Evolutionary conservation across 2,329 filamentous ascomycete species (phyloP), one percentile per base, ranked within the genome.

Genomic region (Neospermospora avenae): DNA sequence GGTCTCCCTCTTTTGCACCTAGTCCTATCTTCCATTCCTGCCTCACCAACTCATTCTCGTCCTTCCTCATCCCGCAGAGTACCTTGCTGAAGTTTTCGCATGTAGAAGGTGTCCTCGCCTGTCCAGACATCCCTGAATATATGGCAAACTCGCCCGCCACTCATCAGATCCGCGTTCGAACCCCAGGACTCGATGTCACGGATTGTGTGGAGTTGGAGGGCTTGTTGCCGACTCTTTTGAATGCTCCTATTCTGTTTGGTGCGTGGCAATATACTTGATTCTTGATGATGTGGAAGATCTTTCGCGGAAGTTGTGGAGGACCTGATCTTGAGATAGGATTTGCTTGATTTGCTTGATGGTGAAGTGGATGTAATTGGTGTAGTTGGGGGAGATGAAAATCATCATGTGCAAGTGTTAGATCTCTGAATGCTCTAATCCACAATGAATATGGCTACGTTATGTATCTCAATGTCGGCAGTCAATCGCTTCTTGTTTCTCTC

Each of bases 261-360:
- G 64, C 64, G 42, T 66, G 62, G 62, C 58, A 65, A 25, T 65
- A 64, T 22, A 28, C 34, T 18, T 51, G 20, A n/a, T n/a, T n/a
- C 14, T 7, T n/a, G n/a, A 6, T 31, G 28, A 31, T 31, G 28
- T 31, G 5, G n/a, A 22, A 22, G 18, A 51, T 35, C 2, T 14
- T n/a, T n/a, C n/a, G n/a, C 3, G 8, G 22, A 13, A 11, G 13
- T 28, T 46, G 13, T 11, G 13, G 22, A 28, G 16, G 45, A 4
- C 4, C 31, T 6, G 28, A n/a, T n/a, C n/a, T n/a, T n/a, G n/a
- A n/a, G 45, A 31, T 16, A 31, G 8, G 8, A 48, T 48, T n/a
- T 48, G 45, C 14, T 34, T 48, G 24, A 34, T 49, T 34, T 31
- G 46, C 13, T 42, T 42, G 39, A 8, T 18, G n/a, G 4, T 18